These are phyloP conservation scores for Penicillium sp. DNA, from an alignment of 2,329 filamentous ascomycete species.

Conservation along the genomic window DNA sequence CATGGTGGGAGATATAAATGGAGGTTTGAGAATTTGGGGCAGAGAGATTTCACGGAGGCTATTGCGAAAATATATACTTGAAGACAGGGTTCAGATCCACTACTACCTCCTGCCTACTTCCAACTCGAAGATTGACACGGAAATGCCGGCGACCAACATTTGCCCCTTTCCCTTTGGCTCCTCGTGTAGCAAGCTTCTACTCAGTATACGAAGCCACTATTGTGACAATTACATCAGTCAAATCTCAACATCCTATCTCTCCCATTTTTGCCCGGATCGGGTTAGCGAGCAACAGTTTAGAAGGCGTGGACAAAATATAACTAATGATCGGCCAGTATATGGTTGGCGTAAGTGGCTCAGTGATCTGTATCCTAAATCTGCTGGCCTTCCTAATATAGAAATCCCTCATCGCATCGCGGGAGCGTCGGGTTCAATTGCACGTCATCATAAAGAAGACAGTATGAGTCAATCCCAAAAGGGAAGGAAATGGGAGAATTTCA, in stretches of 20 bases:
- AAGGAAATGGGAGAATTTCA: not conserved
- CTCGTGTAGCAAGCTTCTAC: not conserved
- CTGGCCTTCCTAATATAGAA: not conserved
- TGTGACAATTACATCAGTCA: not conserved
- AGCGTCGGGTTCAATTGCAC: not conserved
- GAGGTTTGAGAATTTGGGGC: not conserved
- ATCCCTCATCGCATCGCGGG: not conserved
- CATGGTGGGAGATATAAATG: constrained; percentile 12
- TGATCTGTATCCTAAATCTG: not conserved
- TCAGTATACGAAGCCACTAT: not conserved
- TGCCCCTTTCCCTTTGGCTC: not conserved
- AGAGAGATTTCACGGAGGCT: not conserved
- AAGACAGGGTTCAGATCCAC: not conserved
- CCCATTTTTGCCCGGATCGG: not conserved
- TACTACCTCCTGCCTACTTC: not conserved
- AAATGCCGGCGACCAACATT: not conserved
- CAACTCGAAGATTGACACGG: too few relatives aligned
- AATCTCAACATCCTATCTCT: not conserved
- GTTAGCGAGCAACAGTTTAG: not conserved
- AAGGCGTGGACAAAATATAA: too few relatives aligned
- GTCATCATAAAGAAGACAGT: not conserved
- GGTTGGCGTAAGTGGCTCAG: not conserved
- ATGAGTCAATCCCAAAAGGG: not conserved
- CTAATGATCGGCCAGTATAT: not conserved
- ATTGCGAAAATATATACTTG: not conserved